phyloP scores from a whole-genome alignment of 257 asterid genomes.

The Solanum sejunctum region DNA sequence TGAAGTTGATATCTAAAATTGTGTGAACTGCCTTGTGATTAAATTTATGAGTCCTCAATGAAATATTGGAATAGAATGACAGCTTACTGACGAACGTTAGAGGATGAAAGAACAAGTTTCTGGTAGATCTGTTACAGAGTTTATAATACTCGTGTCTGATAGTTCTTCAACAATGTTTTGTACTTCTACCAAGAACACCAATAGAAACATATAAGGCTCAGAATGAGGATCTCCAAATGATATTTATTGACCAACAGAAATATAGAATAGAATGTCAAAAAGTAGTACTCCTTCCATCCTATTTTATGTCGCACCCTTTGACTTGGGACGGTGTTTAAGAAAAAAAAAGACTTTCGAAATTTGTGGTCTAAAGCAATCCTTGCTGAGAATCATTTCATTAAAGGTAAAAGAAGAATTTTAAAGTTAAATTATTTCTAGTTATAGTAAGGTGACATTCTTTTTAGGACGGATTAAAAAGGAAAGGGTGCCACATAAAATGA shows the following conservation, averaged over 20 bases:
- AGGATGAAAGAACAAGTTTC: not conserved
- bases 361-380: too few species aligned
- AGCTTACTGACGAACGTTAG: not conserved
- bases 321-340: too few species aligned
- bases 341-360: too few species aligned
- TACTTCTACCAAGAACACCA: not conserved
- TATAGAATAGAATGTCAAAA: not conserved
- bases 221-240: not conserved
- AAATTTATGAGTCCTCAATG: not conserved
- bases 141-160: not conserved
- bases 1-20: not conserved
- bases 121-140: not conserved
- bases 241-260: not conserved
- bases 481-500: too few species aligned
- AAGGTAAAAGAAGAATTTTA: too few species aligned
- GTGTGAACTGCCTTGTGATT: not conserved
- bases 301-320: too few species aligned
- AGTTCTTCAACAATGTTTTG: not conserved
- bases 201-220: not conserved
- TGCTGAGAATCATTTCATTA: too few species aligned
- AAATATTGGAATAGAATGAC: not conserved
- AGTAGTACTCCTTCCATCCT: too few species aligned
- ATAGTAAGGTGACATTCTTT: too few species aligned
- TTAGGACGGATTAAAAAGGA: too few species aligned
- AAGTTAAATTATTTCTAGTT: too few species aligned